A percentile compares a stretch with the other conserved stretches of the same genome.
phyloP scores from a whole-genome alignment of 768 basidiomycete species.

The Panellus pusillus region DNA sequence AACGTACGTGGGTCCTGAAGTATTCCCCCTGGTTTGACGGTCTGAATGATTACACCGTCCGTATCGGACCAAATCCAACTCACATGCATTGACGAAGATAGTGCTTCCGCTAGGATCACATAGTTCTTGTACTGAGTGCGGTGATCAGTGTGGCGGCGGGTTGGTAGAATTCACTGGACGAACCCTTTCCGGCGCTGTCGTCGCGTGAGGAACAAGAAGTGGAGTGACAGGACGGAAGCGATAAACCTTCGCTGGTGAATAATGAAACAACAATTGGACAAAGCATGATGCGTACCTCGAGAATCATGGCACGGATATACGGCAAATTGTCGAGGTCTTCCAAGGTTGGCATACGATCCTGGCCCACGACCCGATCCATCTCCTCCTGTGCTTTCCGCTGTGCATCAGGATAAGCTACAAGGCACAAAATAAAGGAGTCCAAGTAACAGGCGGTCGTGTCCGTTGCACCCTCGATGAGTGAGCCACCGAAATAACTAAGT shows the following conservation, averaged over 20 bases:
- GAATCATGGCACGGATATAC: conserved; percentile 25
- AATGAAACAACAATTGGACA: too few relatives aligned
- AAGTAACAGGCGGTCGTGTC: conserved; percentile 30
- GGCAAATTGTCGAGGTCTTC: conserved; percentile 25
- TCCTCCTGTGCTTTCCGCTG: conserved; percentile 30
- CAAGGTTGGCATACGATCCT: conserved; percentile 22
- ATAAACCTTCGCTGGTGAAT: not conserved
- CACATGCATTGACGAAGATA: conserved; percentile 13
- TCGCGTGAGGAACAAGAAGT: not conserved
- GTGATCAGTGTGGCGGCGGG: too few relatives aligned
- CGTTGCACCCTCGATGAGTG: conserved; percentile 31
- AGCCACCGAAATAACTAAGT: conserved; percentile 34
- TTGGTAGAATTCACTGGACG: too few relatives aligned
- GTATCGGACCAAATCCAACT: not conserved
- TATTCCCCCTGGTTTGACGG: conserved; percentile 4
- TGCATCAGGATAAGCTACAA: conserved; percentile 28
- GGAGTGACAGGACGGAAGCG: conserved; percentile 8
- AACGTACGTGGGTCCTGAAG: conserved; percentile 12
- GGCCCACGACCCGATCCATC: conserved; percentile 29
- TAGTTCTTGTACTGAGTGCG: conserved; percentile 6
- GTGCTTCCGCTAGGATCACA: conserved; percentile 7
- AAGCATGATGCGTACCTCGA: conserved; percentile 22
- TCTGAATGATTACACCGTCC: not conserved
- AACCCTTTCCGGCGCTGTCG: not conserved
- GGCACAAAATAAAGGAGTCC: conserved; percentile 25